Evolutionary conservation across 2,329 filamentous ascomycete species (phyloP).

Genomic region (Trematosphaeria pertusa): DNA sequence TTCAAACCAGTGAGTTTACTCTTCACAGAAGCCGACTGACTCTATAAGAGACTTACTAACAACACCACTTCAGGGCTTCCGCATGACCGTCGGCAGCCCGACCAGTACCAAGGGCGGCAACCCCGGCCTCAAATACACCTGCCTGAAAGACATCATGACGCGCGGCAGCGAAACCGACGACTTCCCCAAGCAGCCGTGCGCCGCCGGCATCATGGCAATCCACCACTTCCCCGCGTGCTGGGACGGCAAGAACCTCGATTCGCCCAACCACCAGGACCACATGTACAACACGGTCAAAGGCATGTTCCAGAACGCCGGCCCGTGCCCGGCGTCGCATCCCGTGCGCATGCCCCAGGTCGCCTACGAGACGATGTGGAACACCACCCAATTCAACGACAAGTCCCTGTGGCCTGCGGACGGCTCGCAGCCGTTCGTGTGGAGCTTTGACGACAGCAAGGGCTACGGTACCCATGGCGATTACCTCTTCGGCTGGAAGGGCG

Average conservation of each 20-base stretch:
- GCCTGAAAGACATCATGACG: constrained; percentile 37
- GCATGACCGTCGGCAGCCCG: background rate
- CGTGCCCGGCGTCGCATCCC: constrained; percentile 37
- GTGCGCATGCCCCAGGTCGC: constrained; percentile 40
- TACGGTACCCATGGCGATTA: constrained; percentile 40
- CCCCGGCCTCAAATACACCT: constrained; percentile 24
- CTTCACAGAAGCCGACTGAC: background rate
- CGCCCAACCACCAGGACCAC: constrained; percentile 62
- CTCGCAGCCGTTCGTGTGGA: constrained; percentile 34
- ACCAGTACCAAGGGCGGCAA: constrained; percentile 10
- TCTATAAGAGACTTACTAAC: background rate
- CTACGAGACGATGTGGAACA: constrained; percentile 42
- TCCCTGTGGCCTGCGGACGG: constrained; percentile 37
- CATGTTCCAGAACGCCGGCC: constrained; percentile 25
- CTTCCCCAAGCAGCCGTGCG: constrained; percentile 52
- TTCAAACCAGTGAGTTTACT: constrained; percentile 17
- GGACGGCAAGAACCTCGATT: constrained; percentile 59
- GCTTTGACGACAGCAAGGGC: constrained; percentile 32
- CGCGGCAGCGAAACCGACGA: constrained; percentile 18
- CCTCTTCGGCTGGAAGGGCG: constrained; percentile 43
- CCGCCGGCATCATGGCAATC: no score
- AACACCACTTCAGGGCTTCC: background rate
- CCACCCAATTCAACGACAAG: constrained; percentile 24
- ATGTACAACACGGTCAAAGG: constrained; percentile 32
- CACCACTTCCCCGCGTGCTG: no score